Percentiles rank a stretch among this genome's conserved stretches.
These are phyloP conservation scores for Dactylonectria macrodidyma DNA, from an alignment of 2,329 filamentous ascomycete species.

Conservation along the genomic window DNA sequence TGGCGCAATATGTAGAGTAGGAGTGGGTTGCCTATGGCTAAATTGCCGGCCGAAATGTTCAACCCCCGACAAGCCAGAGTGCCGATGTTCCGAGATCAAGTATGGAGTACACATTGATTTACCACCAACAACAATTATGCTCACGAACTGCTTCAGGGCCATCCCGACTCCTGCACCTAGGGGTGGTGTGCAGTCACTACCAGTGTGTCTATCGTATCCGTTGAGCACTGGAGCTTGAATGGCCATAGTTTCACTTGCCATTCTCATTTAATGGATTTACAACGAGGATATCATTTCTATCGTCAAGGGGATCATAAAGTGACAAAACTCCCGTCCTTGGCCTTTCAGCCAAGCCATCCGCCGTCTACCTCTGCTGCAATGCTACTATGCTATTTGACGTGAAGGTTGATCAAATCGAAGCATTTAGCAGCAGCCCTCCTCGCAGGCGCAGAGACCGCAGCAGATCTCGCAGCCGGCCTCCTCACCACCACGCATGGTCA, in stretches of 20 bases:
- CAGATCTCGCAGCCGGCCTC: conserved; percentile 63
- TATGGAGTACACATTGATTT: too few relatives aligned
- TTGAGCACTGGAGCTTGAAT: background rate
- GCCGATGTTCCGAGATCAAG: too few relatives aligned
- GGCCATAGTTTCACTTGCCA: background rate
- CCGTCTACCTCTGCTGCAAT: conserved; percentile 5
- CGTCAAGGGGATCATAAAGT: conserved; percentile 22
- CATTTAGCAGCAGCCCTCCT: conserved; percentile 60
- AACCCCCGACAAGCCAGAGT: too few relatives aligned
- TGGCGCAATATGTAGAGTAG: background rate
- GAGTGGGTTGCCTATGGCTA: background rate
- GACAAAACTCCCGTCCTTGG: conserved; percentile 16
- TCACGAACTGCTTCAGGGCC: background rate
- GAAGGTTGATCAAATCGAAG: background rate
- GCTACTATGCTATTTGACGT: background rate
- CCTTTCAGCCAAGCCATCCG: background rate
- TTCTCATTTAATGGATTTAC: background rate
- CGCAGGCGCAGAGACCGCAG: conserved; percentile 62
- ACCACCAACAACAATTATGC: background rate
- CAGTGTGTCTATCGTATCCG: background rate
- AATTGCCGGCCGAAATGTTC: background rate
- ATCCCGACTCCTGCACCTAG: background rate
- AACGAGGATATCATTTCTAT: conserved; percentile 32
- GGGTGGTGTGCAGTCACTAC: background rate
- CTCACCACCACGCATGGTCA: conserved; percentile 61